Percentiles rank a stretch among this genome's conserved stretches.
Evolutionary conservation across 257 asterid species (phyloP).

Genomic region (Anisodus tanguticus): DNA sequence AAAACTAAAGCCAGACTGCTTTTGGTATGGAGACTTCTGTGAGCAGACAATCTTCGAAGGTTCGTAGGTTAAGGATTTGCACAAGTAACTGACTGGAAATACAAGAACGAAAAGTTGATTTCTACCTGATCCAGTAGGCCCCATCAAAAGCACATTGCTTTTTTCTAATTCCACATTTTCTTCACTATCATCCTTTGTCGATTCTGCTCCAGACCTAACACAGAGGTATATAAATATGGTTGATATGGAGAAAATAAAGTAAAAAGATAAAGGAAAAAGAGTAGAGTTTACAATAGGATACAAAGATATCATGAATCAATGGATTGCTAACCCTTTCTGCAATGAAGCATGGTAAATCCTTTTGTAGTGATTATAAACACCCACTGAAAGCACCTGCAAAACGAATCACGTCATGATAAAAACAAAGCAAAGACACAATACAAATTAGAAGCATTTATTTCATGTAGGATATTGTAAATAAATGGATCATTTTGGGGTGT

Average conservation of each 20-base stretch:
- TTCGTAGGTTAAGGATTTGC: conserved; percentile 21
- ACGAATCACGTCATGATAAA: conserved; percentile 24
- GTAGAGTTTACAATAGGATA: conserved; percentile 7
- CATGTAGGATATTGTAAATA: neutral
- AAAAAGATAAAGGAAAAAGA: conserved; percentile 19
- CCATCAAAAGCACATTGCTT: conserved; percentile 96
- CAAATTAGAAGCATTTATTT: neutral
- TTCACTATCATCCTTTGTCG: conserved; percentile 55
- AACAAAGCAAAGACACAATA: neutral
- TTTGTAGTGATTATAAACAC: conserved; percentile 91
- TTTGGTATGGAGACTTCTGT: neutral
- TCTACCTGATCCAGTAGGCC: conserved; percentile 95
- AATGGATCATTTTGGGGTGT: no score
- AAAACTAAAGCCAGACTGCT: neutral
- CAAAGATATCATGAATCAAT: conserved; percentile 26
- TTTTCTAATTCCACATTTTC: conserved; percentile 85
- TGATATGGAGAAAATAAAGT: neutral
- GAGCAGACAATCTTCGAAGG: neutral
- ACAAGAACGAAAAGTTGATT: conserved; percentile 28
- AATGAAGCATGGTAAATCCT: conserved; percentile 72
- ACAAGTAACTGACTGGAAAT: neutral
- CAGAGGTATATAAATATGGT: conserved; percentile 22
- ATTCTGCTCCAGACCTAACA: conserved; percentile 72
- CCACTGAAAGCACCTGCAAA: conserved; percentile 86
- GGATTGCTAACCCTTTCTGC: conserved; percentile 68